Evolutionary conservation across 2,329 filamentous ascomycete species (phyloP), one percentile per base, ranked within the genome.

Genomic region (Bipolaris sorokiniana): DNA sequence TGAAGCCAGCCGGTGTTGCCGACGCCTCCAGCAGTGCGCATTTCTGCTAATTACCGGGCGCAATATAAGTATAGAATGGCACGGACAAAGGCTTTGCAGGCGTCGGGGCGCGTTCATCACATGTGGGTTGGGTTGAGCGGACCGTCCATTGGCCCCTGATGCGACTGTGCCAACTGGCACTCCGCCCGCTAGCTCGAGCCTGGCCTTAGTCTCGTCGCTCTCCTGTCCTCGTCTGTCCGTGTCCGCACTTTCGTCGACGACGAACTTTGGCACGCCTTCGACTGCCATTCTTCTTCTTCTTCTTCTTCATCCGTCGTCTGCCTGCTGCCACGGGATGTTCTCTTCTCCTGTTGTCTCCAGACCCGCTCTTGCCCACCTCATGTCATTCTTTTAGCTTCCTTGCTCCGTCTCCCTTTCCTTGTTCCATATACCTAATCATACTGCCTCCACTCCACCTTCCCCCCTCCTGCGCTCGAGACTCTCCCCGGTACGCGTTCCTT

Each of bases 311-410:
- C 64, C 60, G 57, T 59, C 62, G 61, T 58, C 42, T 64, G 58
- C 40, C 51, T 65, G 48, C 66, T 71, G 67, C 68, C 68, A 59
- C 68, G 70, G 68, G 67, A 76, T 75, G 73, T 62, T 70, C 59
- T 62, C 60, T 66, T 61, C 64, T 66, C 65, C 67, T 66, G 71
- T 51, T 49, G 55, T 67, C 67, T 64, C 59, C 63, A 64, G 58
- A 63, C 58, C 69, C 67, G 67, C 67, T 61, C 67, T 63, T 28
- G 64, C 61, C 62, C 60, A 67, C 68, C 63, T 65, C 57, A 76
- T 76, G 74, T 76, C 74, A 65, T 72, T 76, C 74, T 64, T 74
- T 75, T 76, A 74, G 70, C 64, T 65, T 51, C 62, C 47, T 22
- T 46, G 26, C 55, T 50, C 59, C 58, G 2, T 54, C 36, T 64